Conservation (phyloP, 768 basidiomycete genomes). For the Galerina marginata region DNA sequence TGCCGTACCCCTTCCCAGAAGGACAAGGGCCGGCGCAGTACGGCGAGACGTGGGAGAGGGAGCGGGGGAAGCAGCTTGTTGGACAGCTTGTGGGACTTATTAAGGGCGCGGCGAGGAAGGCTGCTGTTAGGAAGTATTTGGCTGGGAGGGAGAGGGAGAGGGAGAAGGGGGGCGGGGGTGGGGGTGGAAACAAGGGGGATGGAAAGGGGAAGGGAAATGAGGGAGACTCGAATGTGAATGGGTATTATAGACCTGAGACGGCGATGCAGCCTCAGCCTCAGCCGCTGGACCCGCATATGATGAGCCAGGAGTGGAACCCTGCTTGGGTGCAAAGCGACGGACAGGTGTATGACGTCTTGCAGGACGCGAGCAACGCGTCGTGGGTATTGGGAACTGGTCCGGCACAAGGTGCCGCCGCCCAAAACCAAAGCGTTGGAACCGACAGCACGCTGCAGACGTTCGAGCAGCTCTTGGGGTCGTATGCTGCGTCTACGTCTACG, state of each 20-base stretch:
- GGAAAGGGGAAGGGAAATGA: background rate
- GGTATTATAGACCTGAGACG: conserved; percentile 39
- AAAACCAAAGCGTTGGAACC: conserved; percentile 8
- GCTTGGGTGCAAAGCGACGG: conserved; percentile 7
- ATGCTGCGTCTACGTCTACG: background rate
- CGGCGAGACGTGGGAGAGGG: conserved; percentile 64
- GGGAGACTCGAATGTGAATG: conserved; percentile 11
- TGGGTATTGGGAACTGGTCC: background rate
- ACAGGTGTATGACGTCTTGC: conserved; percentile 27
- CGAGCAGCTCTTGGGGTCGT: background rate
- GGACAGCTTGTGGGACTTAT: conserved; percentile 65
- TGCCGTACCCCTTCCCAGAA: conserved; percentile 75
- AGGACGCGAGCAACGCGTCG: conserved; percentile 27
- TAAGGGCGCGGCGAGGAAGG: conserved; percentile 64
- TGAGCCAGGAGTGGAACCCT: background rate
- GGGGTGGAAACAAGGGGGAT: conserved; percentile 4
- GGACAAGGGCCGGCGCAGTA: conserved; percentile 79
- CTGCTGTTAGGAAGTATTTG: conserved; percentile 58
- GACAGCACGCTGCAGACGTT: conserved; percentile 1
- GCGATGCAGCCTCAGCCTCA: conserved; percentile 26
- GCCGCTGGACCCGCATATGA: no score
- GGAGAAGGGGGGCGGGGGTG: conserved; percentile 2
- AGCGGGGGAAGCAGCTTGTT: conserved; percentile 66
- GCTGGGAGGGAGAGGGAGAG: conserved; percentile 3
- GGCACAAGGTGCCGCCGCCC: background rate